Percentiles rank a stretch among this genome's conserved stretches.
These are phyloP conservation scores for Termitomyces eurrhizus DNA, from an alignment of 768 basidiomycete genomes.

Conservation along the genomic window DNA sequence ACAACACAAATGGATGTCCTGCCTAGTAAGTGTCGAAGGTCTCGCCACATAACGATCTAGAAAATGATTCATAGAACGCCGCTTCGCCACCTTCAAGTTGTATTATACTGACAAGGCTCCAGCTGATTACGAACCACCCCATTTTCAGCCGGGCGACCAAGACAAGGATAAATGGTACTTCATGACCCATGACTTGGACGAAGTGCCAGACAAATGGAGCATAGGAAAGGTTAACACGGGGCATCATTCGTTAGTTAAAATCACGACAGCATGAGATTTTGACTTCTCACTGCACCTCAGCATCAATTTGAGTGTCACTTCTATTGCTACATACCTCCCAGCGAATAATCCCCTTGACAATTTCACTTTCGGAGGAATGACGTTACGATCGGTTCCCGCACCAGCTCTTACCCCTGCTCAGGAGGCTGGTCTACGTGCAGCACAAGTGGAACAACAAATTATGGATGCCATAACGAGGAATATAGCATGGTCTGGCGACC, in stretches of 20 bases:
- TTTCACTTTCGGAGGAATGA: constrained; percentile 50
- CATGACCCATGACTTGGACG: constrained; percentile 68
- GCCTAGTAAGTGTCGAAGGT: constrained; percentile 53
- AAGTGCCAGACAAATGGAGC: constrained; percentile 70
- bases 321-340: constrained; percentile 72
- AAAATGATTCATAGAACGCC: constrained; percentile 46
- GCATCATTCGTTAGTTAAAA: constrained; percentile 57
- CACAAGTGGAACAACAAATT: constrained; percentile 56
- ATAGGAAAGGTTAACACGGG: constrained; percentile 68
- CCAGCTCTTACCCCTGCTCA: constrained; percentile 52
- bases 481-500: constrained; percentile 62
- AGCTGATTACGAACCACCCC: constrained; percentile 78
- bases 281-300: constrained; percentile 28
- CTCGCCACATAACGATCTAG: background rate
- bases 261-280: background rate
- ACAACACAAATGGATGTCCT: constrained; percentile 76
- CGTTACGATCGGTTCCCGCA: constrained; percentile 23
- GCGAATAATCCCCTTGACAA: constrained; percentile 52
- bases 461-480: constrained; percentile 59
- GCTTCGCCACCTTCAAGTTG: constrained; percentile 86
- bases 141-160: constrained; percentile 69
- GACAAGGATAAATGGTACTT: constrained; percentile 79
- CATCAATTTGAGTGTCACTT: constrained; percentile 67
- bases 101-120: constrained; percentile 82
- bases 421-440: constrained; percentile 47